Conservation (phyloP, 164 flowering plant species). For the Vitis rotundifolia region DNA sequence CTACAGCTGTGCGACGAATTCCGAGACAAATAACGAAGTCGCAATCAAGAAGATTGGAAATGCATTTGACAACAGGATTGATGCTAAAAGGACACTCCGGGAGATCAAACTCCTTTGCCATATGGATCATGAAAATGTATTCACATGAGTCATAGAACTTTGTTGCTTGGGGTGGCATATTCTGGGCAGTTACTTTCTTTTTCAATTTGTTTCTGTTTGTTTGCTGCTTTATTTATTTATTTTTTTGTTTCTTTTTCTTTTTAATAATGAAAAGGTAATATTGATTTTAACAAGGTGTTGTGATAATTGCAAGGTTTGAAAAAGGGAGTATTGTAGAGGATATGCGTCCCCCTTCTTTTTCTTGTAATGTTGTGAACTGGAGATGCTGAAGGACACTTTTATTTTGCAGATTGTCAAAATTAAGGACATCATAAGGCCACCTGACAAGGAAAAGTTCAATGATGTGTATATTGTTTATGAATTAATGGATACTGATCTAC, state of each 20-base stretch:
- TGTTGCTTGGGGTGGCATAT: too few relatives aligned
- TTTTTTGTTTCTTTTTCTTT: too few relatives aligned
- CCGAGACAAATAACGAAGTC: slow-evolving; percentile 72
- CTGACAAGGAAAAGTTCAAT: slow-evolving; percentile 59
- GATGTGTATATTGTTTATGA: slow-evolving; percentile 89
- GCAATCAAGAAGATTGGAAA: slow-evolving; percentile 82
- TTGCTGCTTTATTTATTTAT: too few relatives aligned
- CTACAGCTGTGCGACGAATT: slow-evolving; percentile 62
- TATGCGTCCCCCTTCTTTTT: too few relatives aligned
- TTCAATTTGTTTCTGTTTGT: background rate
- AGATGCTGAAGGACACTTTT: background rate
- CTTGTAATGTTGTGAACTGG: too few relatives aligned
- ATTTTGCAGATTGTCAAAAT: slow-evolving; percentile 65
- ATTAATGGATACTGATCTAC: slow-evolving; percentile 87
- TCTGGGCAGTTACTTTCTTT: background rate
- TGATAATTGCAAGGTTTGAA: background rate
- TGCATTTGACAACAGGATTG: slow-evolving; percentile 77
- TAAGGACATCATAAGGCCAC: slow-evolving; percentile 79
- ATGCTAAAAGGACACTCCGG: slow-evolving; percentile 77
- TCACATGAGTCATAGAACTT: background rate
- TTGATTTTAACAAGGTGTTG: background rate
- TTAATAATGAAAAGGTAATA: too few relatives aligned
- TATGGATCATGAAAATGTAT: slow-evolving; percentile 82
- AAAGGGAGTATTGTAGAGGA: background rate
- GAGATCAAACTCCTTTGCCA: slow-evolving; percentile 81